These are phyloP conservation scores for Paecilomyces dactylethromorphus DNA, from an alignment of 2,329 filamentous ascomycete species.

Conservation along the genomic window DNA sequence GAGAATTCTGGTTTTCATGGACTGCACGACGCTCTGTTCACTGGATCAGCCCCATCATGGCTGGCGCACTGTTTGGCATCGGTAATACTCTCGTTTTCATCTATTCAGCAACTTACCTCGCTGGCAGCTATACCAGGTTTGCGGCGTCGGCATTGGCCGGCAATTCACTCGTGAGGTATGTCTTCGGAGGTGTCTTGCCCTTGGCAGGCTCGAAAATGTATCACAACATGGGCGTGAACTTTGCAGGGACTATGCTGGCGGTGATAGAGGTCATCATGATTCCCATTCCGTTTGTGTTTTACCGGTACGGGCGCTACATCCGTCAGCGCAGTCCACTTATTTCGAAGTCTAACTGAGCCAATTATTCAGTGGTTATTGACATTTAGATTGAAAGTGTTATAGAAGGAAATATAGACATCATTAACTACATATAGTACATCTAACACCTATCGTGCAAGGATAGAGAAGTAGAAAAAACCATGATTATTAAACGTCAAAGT, in stretches of 20 bases:
- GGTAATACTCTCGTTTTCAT: constrained; percentile 69
- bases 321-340: constrained; percentile 13
- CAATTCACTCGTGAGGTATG: constrained; percentile 61
- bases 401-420: too few relatives aligned
- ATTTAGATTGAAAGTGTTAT: too few relatives aligned
- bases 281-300: constrained; percentile 39
- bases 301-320: constrained; percentile 32
- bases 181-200: constrained; percentile 62
- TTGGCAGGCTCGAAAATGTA: constrained; percentile 66
- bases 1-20: constrained; percentile 74
- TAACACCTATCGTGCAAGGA: too few relatives aligned
- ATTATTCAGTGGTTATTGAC: too few relatives aligned
- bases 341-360: too few relatives aligned
- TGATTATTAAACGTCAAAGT: too few relatives aligned
- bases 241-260: constrained; percentile 58
- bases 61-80: constrained; percentile 65
- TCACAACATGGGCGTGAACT: constrained; percentile 55
- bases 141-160: constrained; percentile 67
- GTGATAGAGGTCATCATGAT: constrained; percentile 19
- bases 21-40: constrained; percentile 66
- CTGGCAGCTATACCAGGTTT: constrained; percentile 64
- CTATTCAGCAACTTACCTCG: constrained; percentile 67
- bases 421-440: too few relatives aligned
- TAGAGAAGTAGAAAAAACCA: too few relatives aligned
- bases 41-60: constrained; percentile 65